These are phyloP conservation scores for Calycina herbarum DNA, from an alignment of 2,329 filamentous ascomycete genomes.

Conservation along the genomic window DNA sequence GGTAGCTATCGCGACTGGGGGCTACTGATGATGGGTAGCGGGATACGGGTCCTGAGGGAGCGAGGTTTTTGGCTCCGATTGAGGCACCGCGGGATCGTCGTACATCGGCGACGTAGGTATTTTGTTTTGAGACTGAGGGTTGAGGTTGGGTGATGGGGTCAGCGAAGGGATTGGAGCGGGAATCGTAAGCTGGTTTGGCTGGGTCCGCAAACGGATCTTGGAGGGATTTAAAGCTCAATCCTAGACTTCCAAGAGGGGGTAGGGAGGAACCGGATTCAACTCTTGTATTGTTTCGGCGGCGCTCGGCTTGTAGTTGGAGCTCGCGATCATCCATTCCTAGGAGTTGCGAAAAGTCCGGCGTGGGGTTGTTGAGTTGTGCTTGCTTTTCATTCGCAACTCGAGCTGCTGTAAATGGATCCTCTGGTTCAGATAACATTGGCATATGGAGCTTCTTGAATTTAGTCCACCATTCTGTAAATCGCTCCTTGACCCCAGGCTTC, in stretches of 20 bases:
- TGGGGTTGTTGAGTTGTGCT: conserved; percentile 22
- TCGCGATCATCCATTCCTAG: conserved; percentile 35
- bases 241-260: conserved; percentile 30
- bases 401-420: conserved; percentile 43
- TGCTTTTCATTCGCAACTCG: conserved; percentile 32
- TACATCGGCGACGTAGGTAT: conserved; percentile 49
- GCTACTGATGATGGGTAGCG: conserved; percentile 35
- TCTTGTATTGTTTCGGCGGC: conserved; percentile 24
- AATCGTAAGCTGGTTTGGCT: conserved; percentile 7
- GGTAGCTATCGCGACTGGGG: conserved; percentile 37
- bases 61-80: conserved; percentile 35
- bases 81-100: conserved; percentile 52
- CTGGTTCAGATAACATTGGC: conserved; percentile 33
- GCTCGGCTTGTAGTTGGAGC: conserved; percentile 30
- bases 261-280: conserved; percentile 20
- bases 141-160: conserved; percentile 31
- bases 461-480: conserved; percentile 48
- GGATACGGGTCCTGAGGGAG: conserved; percentile 25
- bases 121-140: conserved; percentile 35
- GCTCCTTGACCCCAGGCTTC: conserved; percentile 35
- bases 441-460: conserved; percentile 43
- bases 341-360: conserved; percentile 32
- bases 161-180: conserved; percentile 19
- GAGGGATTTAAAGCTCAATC: conserved; percentile 28
- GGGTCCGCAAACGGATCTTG: conserved; percentile 34